Conservation (phyloP, 176 grass and related monocot genomes). For the Chrysopogon serrulatus region DNA sequence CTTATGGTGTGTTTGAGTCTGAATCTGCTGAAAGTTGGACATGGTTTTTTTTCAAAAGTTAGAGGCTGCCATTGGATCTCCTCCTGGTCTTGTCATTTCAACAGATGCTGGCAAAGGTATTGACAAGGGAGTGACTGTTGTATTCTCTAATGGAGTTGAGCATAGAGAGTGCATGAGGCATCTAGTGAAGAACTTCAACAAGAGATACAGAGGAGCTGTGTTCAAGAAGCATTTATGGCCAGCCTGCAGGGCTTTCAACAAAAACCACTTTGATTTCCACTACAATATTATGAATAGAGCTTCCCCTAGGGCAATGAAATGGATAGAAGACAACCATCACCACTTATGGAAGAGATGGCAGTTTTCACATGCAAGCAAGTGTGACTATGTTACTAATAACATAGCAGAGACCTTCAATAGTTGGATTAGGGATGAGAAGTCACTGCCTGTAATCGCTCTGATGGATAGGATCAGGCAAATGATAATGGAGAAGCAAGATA, state of each 20-base stretch:
- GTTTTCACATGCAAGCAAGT: background rate
- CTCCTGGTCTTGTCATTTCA: too few species aligned
- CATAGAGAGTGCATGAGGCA: background rate
- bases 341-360: background rate
- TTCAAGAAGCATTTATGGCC: background rate
- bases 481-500: background rate
- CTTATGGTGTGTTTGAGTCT: too few species aligned
- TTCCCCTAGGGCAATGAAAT: background rate
- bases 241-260: background rate
- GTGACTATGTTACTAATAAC: background rate
- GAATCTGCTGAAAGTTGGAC: too few species aligned
- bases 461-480: background rate
- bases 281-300: background rate
- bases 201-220: background rate
- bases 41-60: too few species aligned
- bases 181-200: too few species aligned
- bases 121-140: too few species aligned
- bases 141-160: too few species aligned
- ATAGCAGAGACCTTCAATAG: background rate
- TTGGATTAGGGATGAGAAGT: background rate
- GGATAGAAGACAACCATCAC: background rate
- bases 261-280: background rate
- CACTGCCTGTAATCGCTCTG: background rate
- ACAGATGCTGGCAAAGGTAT: too few species aligned
- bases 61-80: too few species aligned